Evolutionary conservation across 495 filamentous ascomycete genomes (phyloP).

Genomic region (Hypoxylon crocopeplum): DNA sequence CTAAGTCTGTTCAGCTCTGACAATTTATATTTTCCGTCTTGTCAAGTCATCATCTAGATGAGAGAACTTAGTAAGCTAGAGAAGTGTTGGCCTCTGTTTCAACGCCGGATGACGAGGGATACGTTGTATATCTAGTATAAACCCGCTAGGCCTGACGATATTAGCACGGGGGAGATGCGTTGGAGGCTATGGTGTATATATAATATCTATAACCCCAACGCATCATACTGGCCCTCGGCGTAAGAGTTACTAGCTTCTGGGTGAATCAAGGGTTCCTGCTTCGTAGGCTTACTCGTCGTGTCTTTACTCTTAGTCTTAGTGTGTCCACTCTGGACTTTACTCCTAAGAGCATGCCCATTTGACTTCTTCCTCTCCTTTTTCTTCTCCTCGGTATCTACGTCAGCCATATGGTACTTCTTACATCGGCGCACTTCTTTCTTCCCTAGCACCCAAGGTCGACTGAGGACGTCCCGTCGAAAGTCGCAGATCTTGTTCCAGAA

Average conservation of each 20-base stretch:
- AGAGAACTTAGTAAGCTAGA: too few species aligned
- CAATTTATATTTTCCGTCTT: too few species aligned
- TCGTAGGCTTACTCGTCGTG: conserved; percentile 8
- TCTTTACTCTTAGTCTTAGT: background rate
- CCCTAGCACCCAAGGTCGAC: conserved; percentile 70
- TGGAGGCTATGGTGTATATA: background rate
- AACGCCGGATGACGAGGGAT: too few species aligned
- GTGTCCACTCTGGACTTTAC: background rate
- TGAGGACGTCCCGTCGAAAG: conserved; percentile 70
- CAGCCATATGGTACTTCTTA: conserved; percentile 51
- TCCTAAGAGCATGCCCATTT: conserved; percentile 23
- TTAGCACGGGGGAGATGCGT: too few species aligned
- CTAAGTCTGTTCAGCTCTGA: too few species aligned
- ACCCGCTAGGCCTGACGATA: too few species aligned
- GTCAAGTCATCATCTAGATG: too few species aligned
- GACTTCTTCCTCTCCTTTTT: conserved; percentile 47
- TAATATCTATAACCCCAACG: conserved; percentile 31
- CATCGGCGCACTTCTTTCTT: conserved; percentile 61
- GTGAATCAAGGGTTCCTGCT: conserved; percentile 1
- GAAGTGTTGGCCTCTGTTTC: too few species aligned
- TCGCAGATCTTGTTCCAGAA: conserved; percentile 73
- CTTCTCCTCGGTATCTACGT: conserved; percentile 49
- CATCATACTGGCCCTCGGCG: conserved; percentile 26
- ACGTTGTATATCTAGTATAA: too few species aligned
- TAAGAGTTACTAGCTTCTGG: background rate